Base-by-base conservation (phyloP, 768 basidiomycete genomes). In the Panellus pusillus region DNA sequence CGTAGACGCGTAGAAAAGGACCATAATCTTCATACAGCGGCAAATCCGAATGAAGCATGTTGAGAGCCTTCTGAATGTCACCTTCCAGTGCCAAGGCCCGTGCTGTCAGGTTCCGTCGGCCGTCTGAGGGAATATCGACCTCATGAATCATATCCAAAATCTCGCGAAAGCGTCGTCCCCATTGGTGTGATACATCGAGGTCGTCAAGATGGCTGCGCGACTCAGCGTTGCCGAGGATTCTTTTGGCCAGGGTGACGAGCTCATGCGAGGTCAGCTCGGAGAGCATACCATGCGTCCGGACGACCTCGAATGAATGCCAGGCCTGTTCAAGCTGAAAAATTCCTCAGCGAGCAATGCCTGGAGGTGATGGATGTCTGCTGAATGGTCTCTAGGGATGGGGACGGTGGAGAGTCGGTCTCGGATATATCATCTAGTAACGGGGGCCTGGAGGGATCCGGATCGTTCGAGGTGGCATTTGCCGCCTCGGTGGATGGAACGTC, bases 51-150 rank as follows among this genome's bases (percentile, higher is more conserved):
- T 57, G 69, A 28, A 69, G 50, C 19, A 68, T 45, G 6, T 60
- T 52, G 11, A 65, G 60, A 4, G 78, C 77, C 24, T 67, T 66
- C 24, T 70, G 62, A 12, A 74, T 31, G 41, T 74, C 64, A 7
- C 58, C 55, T 47, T 58, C 49, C 20, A 61, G 38, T 14, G 55
- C 59, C 19, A 57, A 11, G 6, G 53, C 47, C 17, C 59, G 55
- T n/a, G 55, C 54, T 13, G 4, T 36, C 12, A 57, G 28, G 42
- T 20, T 45, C 13, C 39, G 47, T 24, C 28, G 27, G 27, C 11
- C 39, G 36, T 50, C 19, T 58, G 24, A 17, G 48, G 14, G 1
- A 51, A 18, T 17, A n/a, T 14, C 31, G 29, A n/a, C 31, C 3
- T 1, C 38, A 14, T 48, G 36, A 46, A 19, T 17, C 2, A 48